phyloP scores from a whole-genome alignment of 75 land plant genomes.

The Pinus taeda region DNA sequence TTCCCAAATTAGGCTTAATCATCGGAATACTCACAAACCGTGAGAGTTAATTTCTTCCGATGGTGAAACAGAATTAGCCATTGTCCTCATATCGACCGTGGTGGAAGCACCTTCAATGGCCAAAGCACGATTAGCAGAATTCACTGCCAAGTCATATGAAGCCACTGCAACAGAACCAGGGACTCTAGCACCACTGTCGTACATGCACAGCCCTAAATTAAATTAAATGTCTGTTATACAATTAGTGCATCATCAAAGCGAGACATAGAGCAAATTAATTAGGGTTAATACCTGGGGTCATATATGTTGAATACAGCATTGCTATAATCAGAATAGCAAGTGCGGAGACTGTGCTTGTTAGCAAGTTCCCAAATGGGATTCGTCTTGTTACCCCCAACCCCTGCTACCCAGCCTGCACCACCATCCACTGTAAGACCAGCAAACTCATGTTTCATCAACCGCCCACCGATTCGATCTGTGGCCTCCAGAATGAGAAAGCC shows the following conservation, averaged over 20 bases:
- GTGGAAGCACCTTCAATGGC: background rate
- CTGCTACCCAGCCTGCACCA: slow-evolving; percentile 73
- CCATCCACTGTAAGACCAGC: slow-evolving; percentile 35
- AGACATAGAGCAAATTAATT: too few species aligned
- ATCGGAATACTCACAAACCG: too few species aligned
- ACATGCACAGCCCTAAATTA: background rate
- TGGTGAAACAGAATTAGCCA: too few species aligned
- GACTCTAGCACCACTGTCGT: background rate
- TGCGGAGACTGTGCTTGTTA: slow-evolving; percentile 26
- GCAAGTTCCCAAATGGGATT: slow-evolving; percentile 59
- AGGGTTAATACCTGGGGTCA: slow-evolving; percentile 25
- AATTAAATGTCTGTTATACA: background rate
- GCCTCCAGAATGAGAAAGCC: slow-evolving; percentile 66
- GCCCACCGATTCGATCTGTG: slow-evolving; percentile 51
- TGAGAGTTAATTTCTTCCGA: too few species aligned
- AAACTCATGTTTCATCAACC: slow-evolving; percentile 33
- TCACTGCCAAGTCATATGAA: slow-evolving; percentile 1
- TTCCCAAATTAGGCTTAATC: too few species aligned
- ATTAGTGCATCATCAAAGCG: too few species aligned
- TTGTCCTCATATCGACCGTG: too few species aligned
- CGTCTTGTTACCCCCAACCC: slow-evolving; percentile 34
- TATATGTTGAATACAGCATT: slow-evolving; percentile 42
- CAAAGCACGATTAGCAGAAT: background rate
- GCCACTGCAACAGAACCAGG: background rate
- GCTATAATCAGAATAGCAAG: slow-evolving; percentile 25